phyloP scores from a whole-genome alignment of 1,284 basidiomycete genomes.

The Cutaneotrichosporon sp. region DNA sequence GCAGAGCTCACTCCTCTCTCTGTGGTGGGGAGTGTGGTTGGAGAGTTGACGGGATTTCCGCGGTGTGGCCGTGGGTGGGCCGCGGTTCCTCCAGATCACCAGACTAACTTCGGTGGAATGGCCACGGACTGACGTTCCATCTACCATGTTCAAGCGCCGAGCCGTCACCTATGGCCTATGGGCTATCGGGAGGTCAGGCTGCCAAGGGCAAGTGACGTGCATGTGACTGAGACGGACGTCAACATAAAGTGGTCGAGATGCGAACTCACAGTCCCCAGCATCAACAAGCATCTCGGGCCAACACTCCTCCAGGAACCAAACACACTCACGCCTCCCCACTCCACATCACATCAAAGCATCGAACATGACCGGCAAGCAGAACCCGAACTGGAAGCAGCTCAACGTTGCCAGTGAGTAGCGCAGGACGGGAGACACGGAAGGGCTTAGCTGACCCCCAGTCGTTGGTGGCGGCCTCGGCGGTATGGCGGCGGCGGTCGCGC shows the following conservation, averaged over 20 bases:
- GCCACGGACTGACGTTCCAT: too few species aligned
- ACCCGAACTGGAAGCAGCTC: constrained; percentile 20
- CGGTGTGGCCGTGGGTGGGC: not conserved
- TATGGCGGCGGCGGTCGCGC: constrained; percentile 37
- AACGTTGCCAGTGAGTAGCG: constrained; percentile 18
- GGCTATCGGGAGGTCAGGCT: too few species aligned
- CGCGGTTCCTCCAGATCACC: not conserved
- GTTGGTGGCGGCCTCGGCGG: constrained; percentile 45
- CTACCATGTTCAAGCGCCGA: too few species aligned
- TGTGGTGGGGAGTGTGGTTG: too few species aligned
- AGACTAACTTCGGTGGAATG: not conserved
- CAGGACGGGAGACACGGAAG: not conserved
- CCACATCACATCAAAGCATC: not conserved
- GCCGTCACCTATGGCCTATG: too few species aligned
- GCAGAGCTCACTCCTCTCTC: not conserved
- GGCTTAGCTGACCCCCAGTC: constrained; percentile 12
- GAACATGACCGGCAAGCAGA: too few species aligned
- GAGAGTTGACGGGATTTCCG: not conserved
- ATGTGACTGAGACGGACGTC: not conserved
- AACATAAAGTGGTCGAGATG: constrained; percentile 2
- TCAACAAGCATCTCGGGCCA: too few species aligned
- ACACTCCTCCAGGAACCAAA: not conserved
- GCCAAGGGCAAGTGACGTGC: not conserved
- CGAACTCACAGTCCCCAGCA: not conserved
- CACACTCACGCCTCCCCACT: too few species aligned